These are phyloP conservation scores for Pseudogymnoascus sp. DNA, from an alignment of 2,329 filamentous ascomycete genomes.

Conservation along the genomic window DNA sequence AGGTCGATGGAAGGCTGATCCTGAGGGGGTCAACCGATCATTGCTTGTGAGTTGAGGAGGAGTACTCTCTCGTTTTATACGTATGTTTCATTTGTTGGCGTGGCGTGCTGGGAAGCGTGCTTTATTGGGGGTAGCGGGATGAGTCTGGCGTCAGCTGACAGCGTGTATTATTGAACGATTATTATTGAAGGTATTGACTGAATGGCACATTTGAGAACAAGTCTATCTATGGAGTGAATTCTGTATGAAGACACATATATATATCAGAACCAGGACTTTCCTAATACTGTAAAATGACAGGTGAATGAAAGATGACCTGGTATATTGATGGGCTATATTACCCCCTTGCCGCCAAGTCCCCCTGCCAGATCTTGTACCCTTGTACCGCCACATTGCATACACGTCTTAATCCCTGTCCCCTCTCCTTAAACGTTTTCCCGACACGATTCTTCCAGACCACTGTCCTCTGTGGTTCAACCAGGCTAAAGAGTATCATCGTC, in stretches of 20 bases:
- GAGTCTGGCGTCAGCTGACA: not conserved
- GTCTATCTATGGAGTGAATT: not conserved
- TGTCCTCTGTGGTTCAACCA: not conserved
- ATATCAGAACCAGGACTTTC: not conserved
- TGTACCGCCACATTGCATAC: not conserved
- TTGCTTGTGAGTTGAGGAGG: not conserved
- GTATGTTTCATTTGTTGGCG: slow-evolving; percentile 3
- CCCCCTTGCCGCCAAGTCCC: not conserved
- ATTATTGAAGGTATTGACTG: not conserved
- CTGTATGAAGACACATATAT: not conserved
- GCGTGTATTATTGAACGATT: slow-evolving; percentile 7
- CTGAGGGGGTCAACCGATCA: not conserved
- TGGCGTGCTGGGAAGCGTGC: not conserved
- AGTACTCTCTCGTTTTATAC: not conserved
- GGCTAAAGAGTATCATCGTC: not conserved
- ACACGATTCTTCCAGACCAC: slow-evolving; percentile 1
- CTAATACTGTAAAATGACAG: not conserved
- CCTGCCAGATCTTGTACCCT: not conserved
- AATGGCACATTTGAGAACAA: not conserved
- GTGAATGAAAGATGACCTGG: too few species aligned
- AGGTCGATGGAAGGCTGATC: not conserved
- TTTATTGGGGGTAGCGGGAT: not conserved
- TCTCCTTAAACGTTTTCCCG: slow-evolving; percentile 8
- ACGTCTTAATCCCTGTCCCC: slow-evolving; percentile 1
- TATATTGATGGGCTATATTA: not conserved